phyloP scores from a whole-genome alignment of 2,329 filamentous ascomycete species.

The Plectosphaerella plurivora region DNA sequence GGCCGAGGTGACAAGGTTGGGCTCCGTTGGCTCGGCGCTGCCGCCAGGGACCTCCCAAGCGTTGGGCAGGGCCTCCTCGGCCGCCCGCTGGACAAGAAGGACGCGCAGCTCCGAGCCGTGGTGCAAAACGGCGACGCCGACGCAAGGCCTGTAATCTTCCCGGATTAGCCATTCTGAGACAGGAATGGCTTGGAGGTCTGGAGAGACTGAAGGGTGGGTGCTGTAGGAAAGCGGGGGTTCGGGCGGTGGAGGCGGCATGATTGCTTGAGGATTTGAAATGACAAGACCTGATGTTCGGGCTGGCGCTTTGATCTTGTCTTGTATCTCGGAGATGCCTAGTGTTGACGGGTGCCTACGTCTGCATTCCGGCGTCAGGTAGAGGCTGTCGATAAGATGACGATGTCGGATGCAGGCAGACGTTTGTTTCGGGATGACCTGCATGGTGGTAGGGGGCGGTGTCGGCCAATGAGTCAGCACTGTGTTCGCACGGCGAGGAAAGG shows the following conservation, averaged over 20 bases:
- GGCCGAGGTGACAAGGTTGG: constrained; percentile 38
- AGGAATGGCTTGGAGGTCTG: constrained; percentile 5
- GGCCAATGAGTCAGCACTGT: no score
- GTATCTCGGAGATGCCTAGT: background rate
- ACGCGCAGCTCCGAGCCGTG: constrained; percentile 16
- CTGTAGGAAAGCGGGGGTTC: constrained; percentile 7
- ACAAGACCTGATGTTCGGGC: background rate
- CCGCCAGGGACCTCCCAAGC: constrained; percentile 48
- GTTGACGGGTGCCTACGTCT: background rate
- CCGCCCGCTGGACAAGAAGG: constrained; percentile 34
- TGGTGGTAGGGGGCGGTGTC: no score
- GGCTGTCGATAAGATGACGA: no score
- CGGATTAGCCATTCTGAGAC: background rate
- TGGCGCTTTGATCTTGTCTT: no score
- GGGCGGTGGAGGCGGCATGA: constrained; percentile 9
- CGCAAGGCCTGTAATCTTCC: constrained; percentile 7
- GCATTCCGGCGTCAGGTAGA: no score
- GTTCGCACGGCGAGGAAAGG: no score
- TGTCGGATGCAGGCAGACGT: no score
- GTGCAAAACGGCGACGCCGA: constrained; percentile 9
- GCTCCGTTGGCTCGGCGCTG: constrained; percentile 34
- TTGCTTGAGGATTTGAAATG: background rate
- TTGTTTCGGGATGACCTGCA: no score
- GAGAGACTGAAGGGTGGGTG: constrained; percentile 2
- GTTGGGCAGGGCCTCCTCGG: constrained; percentile 28